Percentiles rank a stretch among this genome's conserved stretches.
Evolutionary conservation across 257 asterid genomes (phyloP).

Genomic region (Salvia splendens): DNA sequence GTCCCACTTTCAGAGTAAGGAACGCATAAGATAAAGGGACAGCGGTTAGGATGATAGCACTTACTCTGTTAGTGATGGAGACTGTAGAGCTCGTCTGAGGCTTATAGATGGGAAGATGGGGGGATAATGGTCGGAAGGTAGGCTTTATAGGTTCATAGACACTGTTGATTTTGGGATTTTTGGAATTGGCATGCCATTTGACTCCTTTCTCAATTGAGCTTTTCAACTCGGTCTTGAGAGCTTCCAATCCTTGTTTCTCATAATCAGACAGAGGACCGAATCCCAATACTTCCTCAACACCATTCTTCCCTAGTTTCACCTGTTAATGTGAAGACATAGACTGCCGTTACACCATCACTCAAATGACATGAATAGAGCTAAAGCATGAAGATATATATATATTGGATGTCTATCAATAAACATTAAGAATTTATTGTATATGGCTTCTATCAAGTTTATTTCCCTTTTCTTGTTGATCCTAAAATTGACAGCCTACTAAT

Average conservation of each 20-base stretch:
- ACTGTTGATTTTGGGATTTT: conserved; percentile 10
- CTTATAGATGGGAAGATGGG: conserved; percentile 33
- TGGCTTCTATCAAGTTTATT: neutral
- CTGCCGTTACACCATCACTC: neutral
- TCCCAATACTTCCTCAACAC: conserved; percentile 75
- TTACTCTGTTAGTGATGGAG: conserved; percentile 31
- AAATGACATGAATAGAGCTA: neutral
- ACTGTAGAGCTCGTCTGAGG: conserved; percentile 32
- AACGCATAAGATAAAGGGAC: conserved; percentile 27
- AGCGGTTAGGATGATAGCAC: conserved; percentile 22
- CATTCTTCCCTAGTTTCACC: conserved; percentile 81
- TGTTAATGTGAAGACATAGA: conserved; percentile 28
- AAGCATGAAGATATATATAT: too few relatives aligned
- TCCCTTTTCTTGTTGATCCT: neutral
- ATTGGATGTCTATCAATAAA: too few relatives aligned
- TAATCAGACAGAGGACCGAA: conserved; percentile 62
- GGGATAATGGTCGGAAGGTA: conserved; percentile 32
- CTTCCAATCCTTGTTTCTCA: conserved; percentile 75
- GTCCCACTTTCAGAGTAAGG: conserved; percentile 32
- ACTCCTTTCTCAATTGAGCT: conserved; percentile 78
- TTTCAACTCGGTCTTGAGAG: conserved; percentile 61
- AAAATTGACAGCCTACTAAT: neutral
- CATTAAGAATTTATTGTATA: neutral
- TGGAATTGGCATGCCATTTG: conserved; percentile 37
- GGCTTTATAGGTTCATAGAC: conserved; percentile 31